Evolutionary conservation across 2,329 filamentous ascomycete genomes (phyloP), one percentile per base, ranked within the genome.

Genomic region (Aspergillus ruber): DNA sequence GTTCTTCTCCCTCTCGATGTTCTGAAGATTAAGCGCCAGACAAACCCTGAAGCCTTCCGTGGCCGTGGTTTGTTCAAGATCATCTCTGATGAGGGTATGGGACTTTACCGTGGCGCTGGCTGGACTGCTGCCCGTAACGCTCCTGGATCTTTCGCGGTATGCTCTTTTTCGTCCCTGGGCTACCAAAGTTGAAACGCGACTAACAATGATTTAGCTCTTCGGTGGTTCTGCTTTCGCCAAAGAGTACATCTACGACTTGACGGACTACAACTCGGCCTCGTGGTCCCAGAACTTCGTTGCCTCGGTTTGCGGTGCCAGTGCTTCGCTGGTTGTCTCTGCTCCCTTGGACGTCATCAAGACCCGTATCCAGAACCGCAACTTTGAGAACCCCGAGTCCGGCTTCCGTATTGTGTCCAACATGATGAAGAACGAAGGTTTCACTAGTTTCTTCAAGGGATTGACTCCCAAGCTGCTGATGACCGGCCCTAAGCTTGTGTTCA

Each of bases 1-100:
- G 82, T 98, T 50, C 82, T 98, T 25, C 81, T 98, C 36, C 93
- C 93, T 38, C 82, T 98, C 51, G 93, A 98, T 61, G 91, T 98
- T 35, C 81, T 98, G 54, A 98, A 98, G 82, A 98, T 98, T 77
- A 98, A 98, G 82, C 85, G 93, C 63, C 93, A 98, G 77, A 98
- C 93, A 58, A 98, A 98, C 78, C 93, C 93, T 36, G 93, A 97
- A 66, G 90, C 93, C 32, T 98, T 98, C 83, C 83, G 90, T 58
- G 91, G 91, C 59, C 87, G 93, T 62, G 93, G 93, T 53, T 79
- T 98, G 50, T 75, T 97, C 66, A 85, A 80, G 72, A 97, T 98
- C 56, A 80, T 98, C 52, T 80, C 82, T 50, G 93, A 98, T 65
- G 93, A 98, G 72, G 93, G 93, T 32, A 94, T 97, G 63, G 90